Base-by-base conservation (phyloP, 2,329 filamentous ascomycete species). In the Pseudocercospora musae region DNA sequence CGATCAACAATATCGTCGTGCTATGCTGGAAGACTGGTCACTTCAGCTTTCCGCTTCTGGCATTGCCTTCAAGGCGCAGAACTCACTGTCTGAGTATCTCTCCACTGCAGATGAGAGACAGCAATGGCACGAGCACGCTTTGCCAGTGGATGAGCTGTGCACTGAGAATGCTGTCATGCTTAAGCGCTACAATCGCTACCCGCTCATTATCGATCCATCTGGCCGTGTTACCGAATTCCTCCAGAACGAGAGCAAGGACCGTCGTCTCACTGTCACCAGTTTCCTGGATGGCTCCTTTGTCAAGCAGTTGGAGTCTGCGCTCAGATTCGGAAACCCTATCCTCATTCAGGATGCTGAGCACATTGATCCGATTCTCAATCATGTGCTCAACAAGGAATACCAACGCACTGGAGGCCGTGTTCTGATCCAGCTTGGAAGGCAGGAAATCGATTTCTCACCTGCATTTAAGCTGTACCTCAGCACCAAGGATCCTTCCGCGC, bases 361-460 rank as follows among this genome's bases (percentile, higher is more conserved):
- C 75, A 81, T 99, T 61, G 95, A 99, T 73, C 96, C 96, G 0
- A 93, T 99, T 63, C 87, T 99, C 71, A 99, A 98, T 74, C 95
- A 99, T 72, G 94, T 99, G 60, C 87, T 99, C 78, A 99, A 99
- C 81, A 99, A 99, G 77, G 95, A 99, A 75, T 99, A 99, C 77
- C 96, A 99, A 78, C 96, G 93, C 81, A 99, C 96, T 27, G 95
- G 95, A 69, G 95, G 95, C 21, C 94, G 95, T 84, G 94, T 98
- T 50, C 87, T 99, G 58, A 99, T 99, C 67, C 95, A 99, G 78
- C 90, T 99, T 44, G 95, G 95, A 72, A 97, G 95, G 78, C 96
- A 99, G 78, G 93, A 99, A 78, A 99, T 99, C 68, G 95, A 99
- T 77, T 99, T 99, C 79, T 99, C 95, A 56, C 94, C 95, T 1